Base-by-base conservation (phyloP, 1,284 basidiomycete species). In the Vanrija sp. region DNA sequence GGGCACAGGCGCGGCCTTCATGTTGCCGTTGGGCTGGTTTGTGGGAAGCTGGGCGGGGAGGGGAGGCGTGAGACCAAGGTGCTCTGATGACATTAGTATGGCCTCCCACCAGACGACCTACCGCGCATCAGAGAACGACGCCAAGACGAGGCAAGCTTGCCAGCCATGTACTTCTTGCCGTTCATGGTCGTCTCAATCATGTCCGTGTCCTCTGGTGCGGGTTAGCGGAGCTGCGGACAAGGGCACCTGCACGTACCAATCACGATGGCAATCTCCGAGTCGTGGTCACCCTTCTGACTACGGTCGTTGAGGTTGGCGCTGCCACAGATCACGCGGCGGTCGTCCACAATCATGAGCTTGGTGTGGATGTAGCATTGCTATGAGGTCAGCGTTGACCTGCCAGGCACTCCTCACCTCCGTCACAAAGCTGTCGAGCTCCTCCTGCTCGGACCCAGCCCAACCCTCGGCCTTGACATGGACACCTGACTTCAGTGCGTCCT, bases 181-280 rank as follows among this genome's bases (percentile, higher is more conserved):
- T 90, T 79, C 92, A 96, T 95, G 4, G 70, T 80, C 8, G 85
- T 83, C 49, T 83, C 80, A 48, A 97, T 80, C 77, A 84, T 78
- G 51, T 95, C 89, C 3, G 80, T 77, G 66, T 97, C 93, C 73
- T 96, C 72, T 63, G 45, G 25, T 6, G 4, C 2, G 24, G 4
- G 19, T 19, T 38, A n/a, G 22, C 15, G 25, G 10, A 2, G 12
- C 38, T 15, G 6, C 16, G 18, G 20, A 8, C 12, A n/a, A 2
- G 16, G 31, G 31, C 25, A 27, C 8, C 19, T 14, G 9, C 10
- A 39, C 59, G 45, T 35, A 61, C 63, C 91, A 23, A 95, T 86
- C 16, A 96, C 84, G 6, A 94, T 76, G 1, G 88, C 89, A 62
- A 96, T 95, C 75, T 97, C 93, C 1, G 89, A 92, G 72, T 96